Conservation (phyloP, 495 filamentous ascomycete species). For the Beverwykella pulmonaria region DNA sequence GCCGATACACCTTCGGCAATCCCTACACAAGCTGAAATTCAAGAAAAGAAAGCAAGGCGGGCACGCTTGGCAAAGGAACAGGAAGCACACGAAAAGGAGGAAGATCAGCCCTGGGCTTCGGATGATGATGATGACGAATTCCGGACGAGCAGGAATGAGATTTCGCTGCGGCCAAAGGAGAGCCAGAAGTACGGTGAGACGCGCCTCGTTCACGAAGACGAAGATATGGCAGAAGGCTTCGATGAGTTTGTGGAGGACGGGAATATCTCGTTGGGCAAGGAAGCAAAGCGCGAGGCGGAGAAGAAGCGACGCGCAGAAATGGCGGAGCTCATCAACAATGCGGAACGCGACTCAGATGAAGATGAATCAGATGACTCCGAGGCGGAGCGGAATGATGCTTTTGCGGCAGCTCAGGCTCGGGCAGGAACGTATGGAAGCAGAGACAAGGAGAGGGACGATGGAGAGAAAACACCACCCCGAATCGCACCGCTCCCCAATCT, state of each 20-base stretch:
- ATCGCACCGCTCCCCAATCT: constrained; percentile 62
- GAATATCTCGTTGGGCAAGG: constrained; percentile 72
- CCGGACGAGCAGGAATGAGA: constrained; percentile 45
- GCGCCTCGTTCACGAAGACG: constrained; percentile 81
- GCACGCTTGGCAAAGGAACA: constrained; percentile 74
- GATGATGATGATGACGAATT: constrained; percentile 53
- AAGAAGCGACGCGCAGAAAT: constrained; percentile 72
- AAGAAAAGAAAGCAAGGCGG: constrained; percentile 87
- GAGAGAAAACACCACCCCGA: constrained; percentile 57
- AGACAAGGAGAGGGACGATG: constrained; percentile 41
- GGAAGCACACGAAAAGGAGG: constrained; percentile 66
- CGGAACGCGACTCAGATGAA: constrained; percentile 61
- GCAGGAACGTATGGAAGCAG: constrained; percentile 68
- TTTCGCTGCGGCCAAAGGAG: constrained; percentile 54
- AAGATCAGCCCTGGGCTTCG: constrained; percentile 46
- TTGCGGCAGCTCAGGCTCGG: constrained; percentile 83
- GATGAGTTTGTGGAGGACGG: constrained; percentile 90
- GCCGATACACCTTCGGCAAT: constrained; percentile 54
- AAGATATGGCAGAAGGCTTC: constrained; percentile 93
- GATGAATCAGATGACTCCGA: constrained; percentile 70
- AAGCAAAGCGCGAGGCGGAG: constrained; percentile 76
- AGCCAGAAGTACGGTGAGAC: constrained; percentile 59
- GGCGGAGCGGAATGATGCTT: constrained; percentile 76
- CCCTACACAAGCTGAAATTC: constrained; percentile 84
- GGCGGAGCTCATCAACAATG: constrained; percentile 79